phyloP scores from a whole-genome alignment of 1,284 basidiomycete genomes.

The Mrakiaceae sp. region DNA sequence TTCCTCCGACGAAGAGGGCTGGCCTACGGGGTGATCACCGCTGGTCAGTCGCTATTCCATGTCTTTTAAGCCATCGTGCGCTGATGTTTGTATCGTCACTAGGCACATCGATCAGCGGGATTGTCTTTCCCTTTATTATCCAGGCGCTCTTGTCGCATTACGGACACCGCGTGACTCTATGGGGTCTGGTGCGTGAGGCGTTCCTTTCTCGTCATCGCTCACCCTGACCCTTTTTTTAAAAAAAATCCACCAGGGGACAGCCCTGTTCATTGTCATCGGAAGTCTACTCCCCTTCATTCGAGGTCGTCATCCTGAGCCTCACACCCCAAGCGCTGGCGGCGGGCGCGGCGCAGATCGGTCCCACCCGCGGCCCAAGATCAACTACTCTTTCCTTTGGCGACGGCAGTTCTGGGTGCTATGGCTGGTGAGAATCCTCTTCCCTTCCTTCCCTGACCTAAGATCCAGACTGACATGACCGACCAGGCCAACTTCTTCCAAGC shows the following conservation, averaged over 20 bases:
- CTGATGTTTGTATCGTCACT: not conserved
- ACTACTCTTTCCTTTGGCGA: not conserved
- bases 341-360: not conserved
- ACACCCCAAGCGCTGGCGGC: too few species aligned
- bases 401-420: not conserved
- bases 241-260: constrained; percentile 20
- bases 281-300: constrained; percentile 25
- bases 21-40: constrained; percentile 33
- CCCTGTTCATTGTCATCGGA: constrained; percentile 24
- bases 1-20: constrained; percentile 30
- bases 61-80: not conserved
- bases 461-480: not conserved
- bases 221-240: not conserved
- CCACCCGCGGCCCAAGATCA: not conserved
- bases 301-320: not conserved
- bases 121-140: constrained; percentile 32
- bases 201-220: not conserved
- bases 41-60: constrained; percentile 18
- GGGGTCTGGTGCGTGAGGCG: constrained; percentile 22
- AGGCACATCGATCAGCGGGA: constrained; percentile 24
- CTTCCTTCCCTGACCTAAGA: not conserved
- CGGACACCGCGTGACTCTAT: constrained; percentile 33
- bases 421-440: not conserved
- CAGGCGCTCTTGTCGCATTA: constrained; percentile 27
- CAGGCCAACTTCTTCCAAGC: not conserved